phyloP scores from a whole-genome alignment of 192 early-diverging fungal genomes.

The Backusella australiensis region DNA sequence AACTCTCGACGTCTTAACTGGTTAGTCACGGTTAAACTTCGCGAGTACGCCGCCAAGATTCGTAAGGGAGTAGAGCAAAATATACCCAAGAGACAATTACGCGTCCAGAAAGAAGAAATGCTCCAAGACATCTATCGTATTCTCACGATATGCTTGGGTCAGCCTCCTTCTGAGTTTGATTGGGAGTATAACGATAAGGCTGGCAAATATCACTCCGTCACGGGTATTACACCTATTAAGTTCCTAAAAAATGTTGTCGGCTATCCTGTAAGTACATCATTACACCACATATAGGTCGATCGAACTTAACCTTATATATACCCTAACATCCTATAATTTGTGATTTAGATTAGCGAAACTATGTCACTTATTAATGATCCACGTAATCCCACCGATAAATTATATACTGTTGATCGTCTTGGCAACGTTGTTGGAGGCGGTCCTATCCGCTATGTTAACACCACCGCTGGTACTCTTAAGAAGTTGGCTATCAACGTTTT shows the following conservation, averaged over 20 bases:
- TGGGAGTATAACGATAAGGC: conserved; percentile 73
- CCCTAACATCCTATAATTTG: neutral
- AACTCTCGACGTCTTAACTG: conserved; percentile 57
- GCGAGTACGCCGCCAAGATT: conserved; percentile 64
- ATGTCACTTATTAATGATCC: conserved; percentile 78
- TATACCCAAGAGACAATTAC: conserved; percentile 34
- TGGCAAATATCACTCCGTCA: conserved; percentile 57
- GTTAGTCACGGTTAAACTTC: conserved; percentile 65
- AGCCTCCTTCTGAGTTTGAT: conserved; percentile 67
- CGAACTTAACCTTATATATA: neutral
- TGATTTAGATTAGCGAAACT: conserved; percentile 48
- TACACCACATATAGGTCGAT: neutral
- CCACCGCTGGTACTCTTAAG: conserved; percentile 55
- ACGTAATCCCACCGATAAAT: conserved; percentile 55
- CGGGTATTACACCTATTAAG: conserved; percentile 55
- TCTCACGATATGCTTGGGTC: conserved; percentile 66
- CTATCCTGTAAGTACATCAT: conserved; percentile 40
- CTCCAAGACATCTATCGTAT: conserved; percentile 70
- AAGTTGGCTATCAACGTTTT: conserved; percentile 55
- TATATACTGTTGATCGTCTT: conserved; percentile 73
- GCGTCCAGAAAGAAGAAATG: conserved; percentile 54
- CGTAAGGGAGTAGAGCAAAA: conserved; percentile 44
- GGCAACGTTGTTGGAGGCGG: conserved; percentile 71
- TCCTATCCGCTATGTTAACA: conserved; percentile 69
- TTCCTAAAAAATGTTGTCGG: conserved; percentile 64